Evolutionary conservation across 495 filamentous ascomycete genomes (phyloP).

Genomic region (Penicillium paxilli): DNA sequence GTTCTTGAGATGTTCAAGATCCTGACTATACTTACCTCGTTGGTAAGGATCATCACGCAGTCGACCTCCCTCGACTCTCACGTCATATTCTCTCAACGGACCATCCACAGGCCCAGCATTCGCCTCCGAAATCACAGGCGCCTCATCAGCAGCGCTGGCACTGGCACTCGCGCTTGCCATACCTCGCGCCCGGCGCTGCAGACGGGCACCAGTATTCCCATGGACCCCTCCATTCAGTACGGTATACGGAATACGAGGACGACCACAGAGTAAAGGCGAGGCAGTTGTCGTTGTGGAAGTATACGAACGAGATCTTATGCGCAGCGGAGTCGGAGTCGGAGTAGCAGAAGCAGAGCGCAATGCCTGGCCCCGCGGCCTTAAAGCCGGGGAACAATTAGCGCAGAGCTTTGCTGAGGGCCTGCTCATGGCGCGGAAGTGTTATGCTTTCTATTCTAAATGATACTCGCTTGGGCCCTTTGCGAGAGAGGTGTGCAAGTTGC

Average conservation of each 20-base stretch:
- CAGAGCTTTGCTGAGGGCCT: conserved; percentile 34
- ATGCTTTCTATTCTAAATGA: neutral
- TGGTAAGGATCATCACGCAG: conserved; percentile 89
- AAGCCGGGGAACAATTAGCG: conserved; percentile 34
- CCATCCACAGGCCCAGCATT: conserved; percentile 43
- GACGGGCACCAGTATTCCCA: neutral
- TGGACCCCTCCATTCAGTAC: neutral
- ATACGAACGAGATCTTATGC: neutral
- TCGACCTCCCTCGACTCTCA: conserved; percentile 66
- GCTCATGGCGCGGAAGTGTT: conserved; percentile 25
- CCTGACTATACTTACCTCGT: conserved; percentile 56
- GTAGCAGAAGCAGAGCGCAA: neutral
- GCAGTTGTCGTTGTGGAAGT: neutral
- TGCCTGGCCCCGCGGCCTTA: conserved; percentile 20
- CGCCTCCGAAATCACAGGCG: conserved; percentile 7
- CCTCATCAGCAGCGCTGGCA: conserved; percentile 9
- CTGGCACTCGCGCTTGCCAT: no score
- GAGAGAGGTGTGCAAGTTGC: no score
- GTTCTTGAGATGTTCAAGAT: conserved; percentile 1
- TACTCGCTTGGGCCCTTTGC: neutral
- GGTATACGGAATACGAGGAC: neutral
- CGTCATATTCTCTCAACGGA: conserved; percentile 85
- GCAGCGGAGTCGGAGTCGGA: conserved; percentile 2
- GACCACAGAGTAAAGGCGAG: neutral
- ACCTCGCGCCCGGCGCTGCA: conserved; percentile 5